A percentile compares a stretch with the other conserved stretches of the same genome.
Evolutionary conservation across 202 grass and related monocot genomes (phyloP).

Genomic region (Sporobolus alterniflorus): DNA sequence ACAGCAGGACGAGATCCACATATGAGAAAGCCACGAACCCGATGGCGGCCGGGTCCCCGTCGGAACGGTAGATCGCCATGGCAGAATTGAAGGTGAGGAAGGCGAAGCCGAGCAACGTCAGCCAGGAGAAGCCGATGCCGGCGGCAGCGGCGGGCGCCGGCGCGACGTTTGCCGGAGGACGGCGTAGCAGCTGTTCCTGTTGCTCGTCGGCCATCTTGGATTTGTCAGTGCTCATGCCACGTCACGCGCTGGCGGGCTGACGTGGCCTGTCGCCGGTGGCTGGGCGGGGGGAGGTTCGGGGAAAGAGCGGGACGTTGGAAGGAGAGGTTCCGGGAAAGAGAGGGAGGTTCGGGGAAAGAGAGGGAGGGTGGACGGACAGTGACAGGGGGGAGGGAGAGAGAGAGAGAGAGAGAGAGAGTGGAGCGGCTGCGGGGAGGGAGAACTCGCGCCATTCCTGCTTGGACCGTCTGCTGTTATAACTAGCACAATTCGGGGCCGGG

Average conservation of each 20-base stretch:
- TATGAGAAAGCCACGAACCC: conserved; percentile 45
- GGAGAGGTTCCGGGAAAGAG: too few relatives aligned
- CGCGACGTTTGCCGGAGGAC: not conserved
- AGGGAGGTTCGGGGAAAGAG: too few relatives aligned
- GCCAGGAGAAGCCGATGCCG: not conserved
- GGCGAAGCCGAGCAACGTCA: conserved; percentile 23
- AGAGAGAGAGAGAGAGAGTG: too few relatives aligned
- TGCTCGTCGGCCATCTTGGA: not conserved
- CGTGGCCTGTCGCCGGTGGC: not conserved
- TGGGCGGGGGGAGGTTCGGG: too few relatives aligned
- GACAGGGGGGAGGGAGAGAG: too few relatives aligned
- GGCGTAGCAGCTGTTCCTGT: not conserved
- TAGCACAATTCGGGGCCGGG: too few relatives aligned
- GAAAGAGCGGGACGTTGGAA: too few relatives aligned
- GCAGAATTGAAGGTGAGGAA: conserved; percentile 52
- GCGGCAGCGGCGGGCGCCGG: not conserved
- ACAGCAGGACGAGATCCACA: conserved; percentile 25
- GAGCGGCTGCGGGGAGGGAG: too few relatives aligned
- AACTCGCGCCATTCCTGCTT: too few relatives aligned
- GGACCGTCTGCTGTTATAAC: too few relatives aligned
- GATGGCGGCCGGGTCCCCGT: not conserved
- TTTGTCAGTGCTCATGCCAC: not conserved
- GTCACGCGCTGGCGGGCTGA: not conserved
- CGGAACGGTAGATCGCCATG: conserved; percentile 35
- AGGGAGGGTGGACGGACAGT: too few relatives aligned